Conservation (phyloP, 2,329 filamentous ascomycete genomes). For the Coniella lustricola region DNA sequence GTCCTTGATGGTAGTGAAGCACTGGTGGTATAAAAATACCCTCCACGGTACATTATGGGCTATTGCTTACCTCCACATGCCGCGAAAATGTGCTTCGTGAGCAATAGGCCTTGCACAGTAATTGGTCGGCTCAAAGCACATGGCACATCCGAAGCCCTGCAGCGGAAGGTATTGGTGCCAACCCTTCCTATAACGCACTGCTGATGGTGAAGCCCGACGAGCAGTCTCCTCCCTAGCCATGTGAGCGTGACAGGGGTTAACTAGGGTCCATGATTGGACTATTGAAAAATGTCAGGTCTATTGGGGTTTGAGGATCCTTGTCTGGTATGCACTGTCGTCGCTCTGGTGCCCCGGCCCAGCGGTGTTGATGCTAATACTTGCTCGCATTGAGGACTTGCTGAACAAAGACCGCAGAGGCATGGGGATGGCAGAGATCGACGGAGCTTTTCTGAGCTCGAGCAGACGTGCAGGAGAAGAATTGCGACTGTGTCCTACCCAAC, state of each 20-base stretch:
- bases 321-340: no score
- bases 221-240: no score
- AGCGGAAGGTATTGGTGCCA: conserved; percentile 7
- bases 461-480: conserved; percentile 8
- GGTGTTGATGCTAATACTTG: no score
- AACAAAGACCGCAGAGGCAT: no score
- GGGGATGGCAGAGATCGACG: not conserved
- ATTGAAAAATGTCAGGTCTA: no score
- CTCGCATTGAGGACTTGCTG: no score
- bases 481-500: conserved; percentile 12
- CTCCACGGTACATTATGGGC: not conserved
- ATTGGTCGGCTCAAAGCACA: conserved; percentile 8
- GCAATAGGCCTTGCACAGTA: not conserved
- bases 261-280: no score
- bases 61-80: conserved; percentile 6
- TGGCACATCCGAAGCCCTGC: conserved; percentile 11
- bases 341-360: no score
- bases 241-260: no score
- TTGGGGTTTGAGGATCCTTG: no score
- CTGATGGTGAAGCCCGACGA: no score
- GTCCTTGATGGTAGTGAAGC: conserved; percentile 7
- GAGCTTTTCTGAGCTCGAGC: conserved; percentile 7
- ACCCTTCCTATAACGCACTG: not conserved
- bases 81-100: not conserved
- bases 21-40: not conserved